A percentile compares a stretch with the other conserved stretches of the same genome.
These are phyloP conservation scores for Geotrichum candidum DNA, from an alignment of 1,139 yeast species.

Conservation along the genomic window DNA sequence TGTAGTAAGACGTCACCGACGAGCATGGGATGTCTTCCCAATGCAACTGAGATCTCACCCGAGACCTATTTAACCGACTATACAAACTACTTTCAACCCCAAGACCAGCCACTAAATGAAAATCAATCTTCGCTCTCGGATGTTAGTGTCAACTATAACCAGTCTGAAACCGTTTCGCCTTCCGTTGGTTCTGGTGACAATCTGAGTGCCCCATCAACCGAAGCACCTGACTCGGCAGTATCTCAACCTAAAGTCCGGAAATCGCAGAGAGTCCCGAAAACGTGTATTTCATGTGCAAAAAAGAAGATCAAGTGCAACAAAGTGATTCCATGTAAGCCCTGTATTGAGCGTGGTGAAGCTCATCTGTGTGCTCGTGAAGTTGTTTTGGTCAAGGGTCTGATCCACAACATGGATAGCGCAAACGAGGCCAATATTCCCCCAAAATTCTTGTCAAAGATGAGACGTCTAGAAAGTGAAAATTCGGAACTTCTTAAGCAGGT, in stretches of 20 bases:
- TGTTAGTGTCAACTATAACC: background rate
- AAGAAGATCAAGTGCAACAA: constrained; percentile 24
- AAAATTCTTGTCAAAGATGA: constrained; percentile 3
- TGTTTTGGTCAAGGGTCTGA: constrained; percentile 22
- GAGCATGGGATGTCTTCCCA: background rate
- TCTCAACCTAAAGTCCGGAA: constrained; percentile 5
- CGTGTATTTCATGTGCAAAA: constrained; percentile 20
- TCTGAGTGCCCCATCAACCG: background rate
- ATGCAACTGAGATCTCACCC: background rate
- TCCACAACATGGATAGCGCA: constrained; percentile 16
- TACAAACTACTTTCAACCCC: background rate
- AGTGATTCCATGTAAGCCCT: constrained; percentile 21
- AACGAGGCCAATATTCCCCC: constrained; percentile 6
- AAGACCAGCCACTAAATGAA: background rate
- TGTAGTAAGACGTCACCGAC: background rate
- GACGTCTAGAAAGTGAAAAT: constrained; percentile 12
- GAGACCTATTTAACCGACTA: background rate
- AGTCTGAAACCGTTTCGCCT: background rate
- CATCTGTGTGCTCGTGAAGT: constrained; percentile 22
- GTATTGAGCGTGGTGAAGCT: constrained; percentile 21
- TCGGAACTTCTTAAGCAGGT: constrained; percentile 14
- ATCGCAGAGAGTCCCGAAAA: constrained; percentile 22
- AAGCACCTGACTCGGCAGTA: background rate
- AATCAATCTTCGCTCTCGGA: background rate
- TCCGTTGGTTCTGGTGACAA: background rate